Percentiles rank a stretch among this genome's conserved stretches.
Conservation (phyloP, 176 grass and related monocot genomes). For the Secale cereale region DNA sequence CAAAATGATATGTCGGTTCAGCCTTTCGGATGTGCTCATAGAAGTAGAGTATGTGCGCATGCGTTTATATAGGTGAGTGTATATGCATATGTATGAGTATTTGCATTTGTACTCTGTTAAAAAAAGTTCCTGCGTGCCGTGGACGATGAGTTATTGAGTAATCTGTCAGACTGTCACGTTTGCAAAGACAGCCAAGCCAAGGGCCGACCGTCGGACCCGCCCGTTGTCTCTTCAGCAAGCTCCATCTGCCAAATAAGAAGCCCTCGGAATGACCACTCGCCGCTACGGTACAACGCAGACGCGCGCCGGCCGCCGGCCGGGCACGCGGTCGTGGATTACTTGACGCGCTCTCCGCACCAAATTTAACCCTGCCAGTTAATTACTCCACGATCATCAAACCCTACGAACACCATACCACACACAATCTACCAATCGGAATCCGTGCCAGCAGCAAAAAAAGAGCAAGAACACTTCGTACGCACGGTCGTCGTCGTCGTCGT, state of each 20-base stretch:
- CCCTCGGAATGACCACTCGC: conserved; percentile 22
- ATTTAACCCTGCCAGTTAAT: not conserved
- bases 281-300: conserved; percentile 8
- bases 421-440: not conserved
- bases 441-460: not conserved
- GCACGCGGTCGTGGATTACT: not conserved
- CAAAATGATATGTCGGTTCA: too few relatives aligned
- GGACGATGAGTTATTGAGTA: not conserved
- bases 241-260: not conserved
- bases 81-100: too few relatives aligned
- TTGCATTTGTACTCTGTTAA: too few relatives aligned
- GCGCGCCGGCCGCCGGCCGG: conserved; percentile 26
- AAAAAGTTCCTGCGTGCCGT: too few relatives aligned
- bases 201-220: not conserved
- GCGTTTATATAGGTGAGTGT: too few relatives aligned
- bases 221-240: conserved; percentile 1
- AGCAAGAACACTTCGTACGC: not conserved
- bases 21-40: fast-evolving
- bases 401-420: not conserved
- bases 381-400: not conserved
- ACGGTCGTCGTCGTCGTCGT: not conserved
- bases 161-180: not conserved
- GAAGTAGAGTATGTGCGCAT: too few relatives aligned
- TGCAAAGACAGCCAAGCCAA: not conserved
- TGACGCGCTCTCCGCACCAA: not conserved